Percentiles rank a stretch among this genome's conserved stretches.
Conservation (phyloP, 345 rosid species). For the Rhodamnia rubescens region DNA sequence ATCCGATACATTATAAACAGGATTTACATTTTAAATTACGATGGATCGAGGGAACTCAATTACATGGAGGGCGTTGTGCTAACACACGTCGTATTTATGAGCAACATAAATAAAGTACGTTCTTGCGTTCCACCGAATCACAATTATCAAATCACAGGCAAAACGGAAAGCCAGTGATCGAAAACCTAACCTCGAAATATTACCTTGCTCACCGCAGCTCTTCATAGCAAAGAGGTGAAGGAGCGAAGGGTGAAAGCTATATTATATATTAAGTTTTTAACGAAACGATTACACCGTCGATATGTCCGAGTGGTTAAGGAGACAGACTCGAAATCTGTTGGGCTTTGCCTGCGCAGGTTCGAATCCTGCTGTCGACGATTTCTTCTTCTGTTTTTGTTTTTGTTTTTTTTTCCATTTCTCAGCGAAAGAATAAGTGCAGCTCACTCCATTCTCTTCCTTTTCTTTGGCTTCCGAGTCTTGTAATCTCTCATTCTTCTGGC, state of each 20-base stretch:
- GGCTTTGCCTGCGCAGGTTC: constrained; percentile 99
- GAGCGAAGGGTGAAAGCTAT: no score
- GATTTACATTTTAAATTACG: neutral
- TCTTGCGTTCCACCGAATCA: neutral
- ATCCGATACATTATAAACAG: rapidly evolving
- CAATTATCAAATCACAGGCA: neutral
- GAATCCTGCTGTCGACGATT: constrained; percentile 99
- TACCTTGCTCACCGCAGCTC: no score
- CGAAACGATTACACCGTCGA: neutral
- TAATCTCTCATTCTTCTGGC: neutral
- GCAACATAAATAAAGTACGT: no score
- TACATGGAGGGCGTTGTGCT: no score
- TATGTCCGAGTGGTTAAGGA: constrained; percentile 99
- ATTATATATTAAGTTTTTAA: no score
- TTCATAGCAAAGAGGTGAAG: no score
- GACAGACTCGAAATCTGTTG: constrained; percentile 99
- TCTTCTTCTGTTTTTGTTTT: no score
- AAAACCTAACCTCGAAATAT: neutral
- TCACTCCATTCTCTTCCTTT: constrained; percentile 26
- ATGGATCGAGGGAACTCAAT: neutral
- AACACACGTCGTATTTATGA: no score
- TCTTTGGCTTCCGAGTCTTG: neutral
- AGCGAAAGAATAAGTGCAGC: constrained; percentile 12
- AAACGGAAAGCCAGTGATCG: rapidly evolving
- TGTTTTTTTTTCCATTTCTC: neutral